phyloP scores from a whole-genome alignment of 768 basidiomycete genomes.

The Collybia mongolica region DNA sequence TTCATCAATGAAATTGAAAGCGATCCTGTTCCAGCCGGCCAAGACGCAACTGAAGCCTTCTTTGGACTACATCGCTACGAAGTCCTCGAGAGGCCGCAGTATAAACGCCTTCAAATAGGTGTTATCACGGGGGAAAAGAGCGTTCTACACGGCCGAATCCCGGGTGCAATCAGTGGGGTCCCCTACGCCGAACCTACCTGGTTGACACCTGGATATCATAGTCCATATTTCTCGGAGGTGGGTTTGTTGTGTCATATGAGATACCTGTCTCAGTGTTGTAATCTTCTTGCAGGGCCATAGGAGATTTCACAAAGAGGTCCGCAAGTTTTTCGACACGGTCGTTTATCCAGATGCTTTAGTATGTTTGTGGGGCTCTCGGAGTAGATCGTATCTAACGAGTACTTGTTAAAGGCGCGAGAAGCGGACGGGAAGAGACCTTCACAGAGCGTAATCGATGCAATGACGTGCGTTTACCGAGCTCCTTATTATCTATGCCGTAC shows the following conservation, averaged over 20 bases:
- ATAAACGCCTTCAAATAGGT: conserved; percentile 63
- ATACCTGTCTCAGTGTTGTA: too few relatives aligned
- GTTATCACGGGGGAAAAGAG: conserved; percentile 57
- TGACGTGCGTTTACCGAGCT: conserved; percentile 66
- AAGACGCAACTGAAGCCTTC: conserved; percentile 79
- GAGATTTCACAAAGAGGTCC: conserved; percentile 52
- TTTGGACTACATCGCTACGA: conserved; percentile 75
- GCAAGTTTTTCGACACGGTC: conserved; percentile 66
- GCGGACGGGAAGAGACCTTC: conserved; percentile 86
- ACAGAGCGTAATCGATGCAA: conserved; percentile 75
- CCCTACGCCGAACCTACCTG: conserved; percentile 84
- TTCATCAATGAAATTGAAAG: neutral
- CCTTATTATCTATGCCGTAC: conserved; percentile 40
- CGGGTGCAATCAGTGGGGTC: conserved; percentile 61
- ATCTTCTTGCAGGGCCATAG: conserved; percentile 45
- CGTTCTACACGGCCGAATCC: conserved; percentile 39
- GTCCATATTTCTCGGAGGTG: conserved; percentile 76
- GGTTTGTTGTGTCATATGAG: conserved; percentile 16
- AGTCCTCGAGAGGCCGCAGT: conserved; percentile 66
- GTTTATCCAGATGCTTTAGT: conserved; percentile 48
- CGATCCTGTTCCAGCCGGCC: conserved; percentile 47
- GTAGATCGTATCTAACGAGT: neutral
- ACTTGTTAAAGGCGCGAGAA: conserved; percentile 56
- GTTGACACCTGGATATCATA: conserved; percentile 62
- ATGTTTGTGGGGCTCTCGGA: neutral